Evolutionary conservation across 1,139 yeast species (phyloP).

Genomic region (Candida pseudoviswanathii): DNA sequence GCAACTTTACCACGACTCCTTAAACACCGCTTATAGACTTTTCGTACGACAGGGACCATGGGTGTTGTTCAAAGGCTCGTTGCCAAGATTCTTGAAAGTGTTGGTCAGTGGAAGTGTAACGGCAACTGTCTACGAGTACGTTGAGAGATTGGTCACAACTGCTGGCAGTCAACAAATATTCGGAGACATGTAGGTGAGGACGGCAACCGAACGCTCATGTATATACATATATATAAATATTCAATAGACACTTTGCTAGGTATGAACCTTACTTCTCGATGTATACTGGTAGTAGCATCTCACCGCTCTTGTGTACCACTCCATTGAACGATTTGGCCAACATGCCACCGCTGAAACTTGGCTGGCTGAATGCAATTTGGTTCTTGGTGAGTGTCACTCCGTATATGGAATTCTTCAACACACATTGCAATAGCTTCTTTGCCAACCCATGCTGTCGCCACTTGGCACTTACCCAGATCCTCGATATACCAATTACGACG

Average conservation of each 20-base stretch:
- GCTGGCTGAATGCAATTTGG: slow-evolving; percentile 71
- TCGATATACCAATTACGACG: slow-evolving; percentile 55
- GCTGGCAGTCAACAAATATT: slow-evolving; percentile 57
- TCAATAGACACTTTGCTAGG: background rate
- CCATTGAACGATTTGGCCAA: slow-evolving; percentile 57
- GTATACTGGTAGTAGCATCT: slow-evolving; percentile 53
- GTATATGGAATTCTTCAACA: slow-evolving; percentile 48
- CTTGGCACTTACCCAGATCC: slow-evolving; percentile 62
- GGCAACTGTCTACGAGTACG: slow-evolving; percentile 64
- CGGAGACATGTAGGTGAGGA: slow-evolving; percentile 11
- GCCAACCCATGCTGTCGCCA: slow-evolving; percentile 59
- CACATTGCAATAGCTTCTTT: slow-evolving; percentile 39
- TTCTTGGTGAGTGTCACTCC: slow-evolving; percentile 46
- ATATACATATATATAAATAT: too few relatives aligned
- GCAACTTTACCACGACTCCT: slow-evolving; percentile 62
- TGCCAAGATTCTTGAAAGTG: slow-evolving; percentile 79
- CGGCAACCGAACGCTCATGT: too few relatives aligned
- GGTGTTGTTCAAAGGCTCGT: slow-evolving; percentile 75
- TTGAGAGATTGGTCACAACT: slow-evolving; percentile 51
- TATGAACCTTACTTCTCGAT: slow-evolving; percentile 21
- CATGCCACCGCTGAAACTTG: slow-evolving; percentile 60
- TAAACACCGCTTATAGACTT: slow-evolving; percentile 72
- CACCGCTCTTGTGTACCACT: slow-evolving; percentile 51
- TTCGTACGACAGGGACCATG: slow-evolving; percentile 67
- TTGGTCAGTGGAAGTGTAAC: slow-evolving; percentile 81